phyloP scores from a whole-genome alignment of 768 basidiomycete species.

The Leucosporidium scottii region DNA sequence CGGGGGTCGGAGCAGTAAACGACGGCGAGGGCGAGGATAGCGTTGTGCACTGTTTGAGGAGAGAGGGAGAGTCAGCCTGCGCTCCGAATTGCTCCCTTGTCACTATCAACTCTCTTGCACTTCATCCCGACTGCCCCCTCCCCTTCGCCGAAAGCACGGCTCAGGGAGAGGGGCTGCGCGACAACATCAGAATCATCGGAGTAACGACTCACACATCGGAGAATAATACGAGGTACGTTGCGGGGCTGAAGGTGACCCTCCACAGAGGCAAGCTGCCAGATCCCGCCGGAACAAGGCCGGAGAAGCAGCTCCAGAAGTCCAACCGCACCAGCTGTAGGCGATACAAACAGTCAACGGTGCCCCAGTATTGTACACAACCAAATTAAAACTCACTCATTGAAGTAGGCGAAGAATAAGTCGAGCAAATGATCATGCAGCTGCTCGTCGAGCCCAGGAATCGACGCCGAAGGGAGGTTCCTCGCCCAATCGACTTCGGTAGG shows the following conservation, averaged over 20 bases:
- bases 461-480: slow-evolving; percentile 6
- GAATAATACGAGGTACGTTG: slow-evolving; percentile 21
- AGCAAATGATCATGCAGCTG: slow-evolving; percentile 23
- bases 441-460: slow-evolving; percentile 6
- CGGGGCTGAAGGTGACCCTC: neutral
- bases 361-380: neutral
- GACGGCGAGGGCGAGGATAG: slow-evolving; percentile 27
- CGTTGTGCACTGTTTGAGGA: slow-evolving; percentile 1
- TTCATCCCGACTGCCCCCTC: no score
- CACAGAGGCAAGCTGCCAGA: neutral
- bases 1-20: slow-evolving; percentile 17
- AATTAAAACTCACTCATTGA: slow-evolving; percentile 8
- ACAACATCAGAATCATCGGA: no score
- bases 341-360: neutral
- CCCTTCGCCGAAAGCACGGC: no score
- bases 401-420: slow-evolving; percentile 25
- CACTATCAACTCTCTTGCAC: no score
- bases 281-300: slow-evolving; percentile 10
- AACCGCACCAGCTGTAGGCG: slow-evolving; percentile 14
- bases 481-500: slow-evolving; percentile 14
- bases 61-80: no score
- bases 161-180: no score
- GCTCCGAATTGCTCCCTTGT: no score
- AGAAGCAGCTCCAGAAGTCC: slow-evolving; percentile 1
- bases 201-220: slow-evolving; percentile 1